Percentiles rank a stretch among this genome's conserved stretches.
Conservation (phyloP, 352 stramenopile genomes). For the Phytophthora sojae region DNA sequence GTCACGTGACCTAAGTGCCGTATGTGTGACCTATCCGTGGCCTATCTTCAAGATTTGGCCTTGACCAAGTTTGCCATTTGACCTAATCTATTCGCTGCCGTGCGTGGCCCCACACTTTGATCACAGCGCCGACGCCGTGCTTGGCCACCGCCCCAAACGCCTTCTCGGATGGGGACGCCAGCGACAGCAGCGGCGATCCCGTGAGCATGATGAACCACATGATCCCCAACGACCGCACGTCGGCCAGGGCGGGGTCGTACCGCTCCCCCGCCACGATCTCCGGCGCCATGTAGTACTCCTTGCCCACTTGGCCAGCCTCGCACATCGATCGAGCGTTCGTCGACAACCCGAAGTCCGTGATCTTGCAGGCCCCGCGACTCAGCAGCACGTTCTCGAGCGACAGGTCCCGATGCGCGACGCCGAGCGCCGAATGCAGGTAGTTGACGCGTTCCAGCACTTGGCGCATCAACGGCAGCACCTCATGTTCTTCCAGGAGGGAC, state of each 20-base stretch:
- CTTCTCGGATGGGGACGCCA: conserved; percentile 39
- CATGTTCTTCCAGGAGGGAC: conserved; percentile 22
- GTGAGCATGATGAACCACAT: conserved; percentile 77
- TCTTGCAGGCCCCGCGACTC: no score
- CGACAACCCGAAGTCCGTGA: no score
- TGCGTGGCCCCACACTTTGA: conserved; percentile 42
- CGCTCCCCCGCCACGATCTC: conserved; percentile 47
- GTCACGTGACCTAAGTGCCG: conserved; percentile 29
- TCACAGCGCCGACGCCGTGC: conserved; percentile 37
- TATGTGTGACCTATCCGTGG: no score
- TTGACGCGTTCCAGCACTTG: conserved; percentile 51
- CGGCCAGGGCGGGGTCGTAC: conserved; percentile 68
- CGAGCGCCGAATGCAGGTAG: conserved; percentile 49
- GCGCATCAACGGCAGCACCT: conserved; percentile 45
- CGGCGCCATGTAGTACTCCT: conserved; percentile 67
- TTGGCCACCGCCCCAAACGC: conserved; percentile 45
- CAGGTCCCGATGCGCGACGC: no score
- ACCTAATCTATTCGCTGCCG: no score
- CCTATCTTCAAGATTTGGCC: no score
- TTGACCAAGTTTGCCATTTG: no score
- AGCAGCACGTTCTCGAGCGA: no score
- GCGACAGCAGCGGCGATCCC: conserved; percentile 53
- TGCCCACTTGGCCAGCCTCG: no score
- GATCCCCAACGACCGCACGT: conserved; percentile 73
- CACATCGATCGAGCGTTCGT: no score